Evolutionary conservation across 768 basidiomycete genomes (phyloP).

Genomic region (Trametes punicea): DNA sequence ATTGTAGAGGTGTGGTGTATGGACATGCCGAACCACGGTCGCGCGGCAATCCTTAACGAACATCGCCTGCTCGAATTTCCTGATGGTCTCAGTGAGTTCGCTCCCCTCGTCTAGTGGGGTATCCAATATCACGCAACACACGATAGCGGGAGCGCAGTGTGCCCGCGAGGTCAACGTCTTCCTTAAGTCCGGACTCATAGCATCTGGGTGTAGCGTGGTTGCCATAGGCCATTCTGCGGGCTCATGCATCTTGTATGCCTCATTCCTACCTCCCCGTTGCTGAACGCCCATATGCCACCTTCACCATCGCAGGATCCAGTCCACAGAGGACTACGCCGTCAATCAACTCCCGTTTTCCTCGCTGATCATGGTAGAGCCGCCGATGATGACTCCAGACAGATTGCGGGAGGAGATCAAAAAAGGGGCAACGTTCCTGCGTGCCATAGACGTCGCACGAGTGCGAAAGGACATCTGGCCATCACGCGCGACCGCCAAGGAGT

Average conservation of each 20-base stretch:
- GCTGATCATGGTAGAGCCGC: background rate
- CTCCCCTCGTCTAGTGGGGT: no score
- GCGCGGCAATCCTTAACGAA: constrained; percentile 5
- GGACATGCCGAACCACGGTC: constrained; percentile 15
- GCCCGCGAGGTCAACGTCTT: background rate
- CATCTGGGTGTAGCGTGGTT: background rate
- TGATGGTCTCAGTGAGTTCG: background rate
- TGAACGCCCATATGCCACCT: no score
- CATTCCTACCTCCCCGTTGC: no score
- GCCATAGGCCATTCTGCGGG: constrained; percentile 5
- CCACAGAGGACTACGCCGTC: background rate
- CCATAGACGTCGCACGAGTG: background rate
- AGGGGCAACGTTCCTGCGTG: background rate
- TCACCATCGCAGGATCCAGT: background rate
- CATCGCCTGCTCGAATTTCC: background rate
- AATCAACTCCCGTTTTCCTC: background rate
- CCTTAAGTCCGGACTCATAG: constrained; percentile 4
- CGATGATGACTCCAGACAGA: background rate
- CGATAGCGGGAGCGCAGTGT: background rate
- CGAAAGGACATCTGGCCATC: constrained; percentile 2
- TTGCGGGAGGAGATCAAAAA: background rate
- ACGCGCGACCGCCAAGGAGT: constrained; percentile 1
- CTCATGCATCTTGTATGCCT: background rate
- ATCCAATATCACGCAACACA: no score
- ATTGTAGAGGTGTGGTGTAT: constrained; percentile 4